phyloP scores from a whole-genome alignment of 2,329 filamentous ascomycete species.

The Elsinoe ampelina region DNA sequence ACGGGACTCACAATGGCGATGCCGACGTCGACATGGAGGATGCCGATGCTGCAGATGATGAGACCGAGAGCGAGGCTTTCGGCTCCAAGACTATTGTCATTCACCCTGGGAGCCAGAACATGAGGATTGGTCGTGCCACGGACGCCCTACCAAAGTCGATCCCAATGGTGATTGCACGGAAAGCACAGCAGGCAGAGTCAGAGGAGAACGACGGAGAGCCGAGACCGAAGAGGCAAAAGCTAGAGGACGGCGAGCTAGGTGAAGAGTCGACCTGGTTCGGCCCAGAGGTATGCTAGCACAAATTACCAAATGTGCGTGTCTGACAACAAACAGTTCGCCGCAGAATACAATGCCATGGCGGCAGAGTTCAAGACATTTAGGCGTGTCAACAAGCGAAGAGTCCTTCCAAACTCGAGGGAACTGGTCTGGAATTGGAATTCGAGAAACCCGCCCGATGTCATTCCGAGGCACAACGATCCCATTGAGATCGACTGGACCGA shows the following conservation, averaged over 20 bases:
- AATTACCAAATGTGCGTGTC: neutral
- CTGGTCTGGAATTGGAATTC: constrained; percentile 91
- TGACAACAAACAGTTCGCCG: constrained; percentile 40
- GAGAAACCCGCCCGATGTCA: constrained; percentile 71
- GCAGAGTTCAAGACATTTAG: constrained; percentile 82
- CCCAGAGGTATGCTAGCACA: constrained; percentile 52
- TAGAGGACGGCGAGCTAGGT: constrained; percentile 51
- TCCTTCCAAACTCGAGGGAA: constrained; percentile 95
- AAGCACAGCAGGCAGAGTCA: constrained; percentile 67
- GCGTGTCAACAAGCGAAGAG: constrained; percentile 87
- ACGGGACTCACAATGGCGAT: constrained; percentile 56
- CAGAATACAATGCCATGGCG: constrained; percentile 68
- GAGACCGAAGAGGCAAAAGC: constrained; percentile 55
- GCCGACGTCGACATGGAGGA: constrained; percentile 50
- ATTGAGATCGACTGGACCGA: constrained; percentile 95
- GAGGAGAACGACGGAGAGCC: constrained; percentile 76
- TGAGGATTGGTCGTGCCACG: constrained; percentile 89
- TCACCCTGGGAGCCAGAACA: constrained; percentile 88
- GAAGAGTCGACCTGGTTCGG: constrained; percentile 75
- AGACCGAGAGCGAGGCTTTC: constrained; percentile 46
- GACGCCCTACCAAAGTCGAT: constrained; percentile 91
- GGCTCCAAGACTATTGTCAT: constrained; percentile 91
- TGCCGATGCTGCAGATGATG: constrained; percentile 44
- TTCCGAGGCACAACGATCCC: constrained; percentile 90
- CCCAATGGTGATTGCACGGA: constrained; percentile 83